These are phyloP conservation scores for Wickerhamomyces xylosicus DNA, from an alignment of 805 yeast genomes.

Conservation along the genomic window DNA sequence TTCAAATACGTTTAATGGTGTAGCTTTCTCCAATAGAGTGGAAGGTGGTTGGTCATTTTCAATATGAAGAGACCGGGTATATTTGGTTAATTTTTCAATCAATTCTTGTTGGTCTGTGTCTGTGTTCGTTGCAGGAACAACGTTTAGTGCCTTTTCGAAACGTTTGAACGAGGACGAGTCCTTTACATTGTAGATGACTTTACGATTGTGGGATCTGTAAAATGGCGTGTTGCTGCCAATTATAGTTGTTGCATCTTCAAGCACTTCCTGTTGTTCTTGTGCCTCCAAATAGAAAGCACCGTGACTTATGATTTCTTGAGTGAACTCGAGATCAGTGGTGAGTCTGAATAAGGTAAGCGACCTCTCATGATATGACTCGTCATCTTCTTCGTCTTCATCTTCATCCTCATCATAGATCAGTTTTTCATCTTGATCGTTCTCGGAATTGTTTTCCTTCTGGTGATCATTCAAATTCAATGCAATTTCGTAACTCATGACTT, in stretches of 20 bases:
- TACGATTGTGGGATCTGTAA: too few species aligned
- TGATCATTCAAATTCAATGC: slow-evolving; percentile 1
- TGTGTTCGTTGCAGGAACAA: slow-evolving; percentile 4
- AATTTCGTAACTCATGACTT: background rate
- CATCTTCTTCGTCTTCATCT: too few species aligned
- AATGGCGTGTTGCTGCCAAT: background rate
- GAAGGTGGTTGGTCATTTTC: slow-evolving; percentile 2
- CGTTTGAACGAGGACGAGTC: background rate
- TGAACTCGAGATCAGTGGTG: slow-evolving; percentile 5
- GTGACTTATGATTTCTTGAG: background rate
- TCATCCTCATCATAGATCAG: slow-evolving; percentile 3
- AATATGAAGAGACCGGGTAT: slow-evolving; percentile 7
- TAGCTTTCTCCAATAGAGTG: slow-evolving; percentile 15
- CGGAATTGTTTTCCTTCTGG: slow-evolving; percentile 2
- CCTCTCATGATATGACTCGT: slow-evolving; percentile 1
- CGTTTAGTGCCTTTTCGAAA: slow-evolving; percentile 1
- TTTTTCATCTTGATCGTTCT: slow-evolving; percentile 1
- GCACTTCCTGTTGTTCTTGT: too few species aligned
- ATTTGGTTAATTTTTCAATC: slow-evolving; percentile 8
- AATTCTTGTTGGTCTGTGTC: slow-evolving; percentile 3
- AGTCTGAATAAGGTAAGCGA: slow-evolving; percentile 3
- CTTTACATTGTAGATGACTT: too few species aligned
- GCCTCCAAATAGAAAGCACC: background rate
- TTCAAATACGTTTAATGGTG: slow-evolving; percentile 16
- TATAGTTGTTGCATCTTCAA: too few species aligned